A percentile compares a stretch with the other conserved stretches of the same genome.
Evolutionary conservation across 1,284 basidiomycete species (phyloP).

Genomic region (Flammula alnicola): DNA sequence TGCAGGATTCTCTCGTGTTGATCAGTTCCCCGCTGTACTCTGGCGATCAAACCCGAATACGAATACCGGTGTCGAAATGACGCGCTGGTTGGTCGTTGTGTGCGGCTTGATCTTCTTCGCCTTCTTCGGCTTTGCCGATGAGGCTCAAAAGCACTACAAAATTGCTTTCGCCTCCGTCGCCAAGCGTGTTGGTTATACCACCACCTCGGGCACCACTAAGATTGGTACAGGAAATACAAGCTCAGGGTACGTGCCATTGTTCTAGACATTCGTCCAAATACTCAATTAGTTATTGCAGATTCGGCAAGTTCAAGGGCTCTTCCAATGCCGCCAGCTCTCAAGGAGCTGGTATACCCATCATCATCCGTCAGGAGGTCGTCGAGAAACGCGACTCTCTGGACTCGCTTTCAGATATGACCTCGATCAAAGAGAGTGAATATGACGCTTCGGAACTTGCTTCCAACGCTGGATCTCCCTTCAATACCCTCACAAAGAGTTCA

Average conservation of each 20-base stretch:
- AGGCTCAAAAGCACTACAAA: constrained; percentile 42
- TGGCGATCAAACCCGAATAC: constrained; percentile 31
- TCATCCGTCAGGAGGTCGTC: constrained; percentile 26
- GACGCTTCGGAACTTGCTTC: constrained; percentile 12
- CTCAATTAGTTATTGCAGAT: constrained; percentile 9
- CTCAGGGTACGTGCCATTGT: constrained; percentile 24
- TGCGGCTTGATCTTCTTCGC: constrained; percentile 50
- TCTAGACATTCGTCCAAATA: not conserved
- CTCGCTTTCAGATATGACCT: constrained; percentile 26
- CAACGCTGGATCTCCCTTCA: constrained; percentile 15
- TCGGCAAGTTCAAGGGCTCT: constrained; percentile 19
- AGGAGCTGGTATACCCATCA: constrained; percentile 23
- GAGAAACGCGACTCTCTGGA: constrained; percentile 31
- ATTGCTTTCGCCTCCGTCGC: constrained; percentile 26
- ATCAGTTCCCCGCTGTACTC: constrained; percentile 34
- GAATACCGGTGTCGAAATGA: constrained; percentile 36
- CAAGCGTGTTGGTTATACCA: constrained; percentile 29
- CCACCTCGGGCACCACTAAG: constrained; percentile 15
- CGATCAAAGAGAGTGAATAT: constrained; percentile 23
- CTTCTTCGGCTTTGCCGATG: constrained; percentile 51
- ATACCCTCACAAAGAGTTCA: constrained; percentile 16
- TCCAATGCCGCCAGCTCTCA: constrained; percentile 16
- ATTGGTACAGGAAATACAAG: constrained; percentile 19
- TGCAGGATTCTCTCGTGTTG: constrained; percentile 33
- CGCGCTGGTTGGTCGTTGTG: constrained; percentile 43